A percentile compares a stretch with the other conserved stretches of the same genome.
Evolutionary conservation across 768 basidiomycete species (phyloP).

Genomic region (Exidia glandulosa): DNA sequence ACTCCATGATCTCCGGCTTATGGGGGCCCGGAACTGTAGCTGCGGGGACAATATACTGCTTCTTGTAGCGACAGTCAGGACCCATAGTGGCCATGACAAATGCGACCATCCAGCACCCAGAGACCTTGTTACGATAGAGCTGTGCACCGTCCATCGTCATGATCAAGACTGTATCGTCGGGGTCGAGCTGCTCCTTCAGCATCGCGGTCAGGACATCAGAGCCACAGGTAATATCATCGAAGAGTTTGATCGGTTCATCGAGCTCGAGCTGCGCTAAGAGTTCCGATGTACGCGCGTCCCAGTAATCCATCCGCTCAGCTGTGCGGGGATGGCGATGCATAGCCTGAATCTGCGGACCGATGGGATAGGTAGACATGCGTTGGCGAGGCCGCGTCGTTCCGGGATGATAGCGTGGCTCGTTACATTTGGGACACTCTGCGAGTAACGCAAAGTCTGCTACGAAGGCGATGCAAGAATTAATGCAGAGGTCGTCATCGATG

Average conservation of each 20-base stretch:
- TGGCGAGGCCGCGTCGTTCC: not conserved
- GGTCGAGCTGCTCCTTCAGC: slow-evolving; percentile 4
- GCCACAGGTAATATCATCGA: slow-evolving; percentile 9
- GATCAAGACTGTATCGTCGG: slow-evolving; percentile 22
- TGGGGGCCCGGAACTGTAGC: slow-evolving; percentile 21
- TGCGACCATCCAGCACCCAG: slow-evolving; percentile 27
- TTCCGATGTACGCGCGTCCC: not conserved
- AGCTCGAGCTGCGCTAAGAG: slow-evolving; percentile 2
- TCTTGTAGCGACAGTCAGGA: slow-evolving; percentile 21
- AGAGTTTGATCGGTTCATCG: not conserved
- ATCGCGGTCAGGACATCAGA: slow-evolving; percentile 6
- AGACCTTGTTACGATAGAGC: slow-evolving; percentile 25
- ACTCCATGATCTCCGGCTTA: slow-evolving; percentile 23
- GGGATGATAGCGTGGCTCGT: slow-evolving; percentile 14
- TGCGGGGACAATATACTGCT: slow-evolving; percentile 20
- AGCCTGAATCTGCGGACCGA: slow-evolving; percentile 6
- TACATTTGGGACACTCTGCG: slow-evolving; percentile 15
- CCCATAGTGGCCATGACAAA: slow-evolving; percentile 26
- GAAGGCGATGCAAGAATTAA: slow-evolving; percentile 23
- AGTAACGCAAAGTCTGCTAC: slow-evolving; percentile 24
- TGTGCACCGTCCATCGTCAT: slow-evolving; percentile 31
- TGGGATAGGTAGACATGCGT: not conserved
- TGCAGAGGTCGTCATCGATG: slow-evolving; percentile 17
- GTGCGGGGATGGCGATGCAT: not conserved
- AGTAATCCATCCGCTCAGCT: slow-evolving; percentile 1